Evolutionary conservation across 306 rosid genomes (phyloP).

Genomic region (Clitoria ternatea): DNA sequence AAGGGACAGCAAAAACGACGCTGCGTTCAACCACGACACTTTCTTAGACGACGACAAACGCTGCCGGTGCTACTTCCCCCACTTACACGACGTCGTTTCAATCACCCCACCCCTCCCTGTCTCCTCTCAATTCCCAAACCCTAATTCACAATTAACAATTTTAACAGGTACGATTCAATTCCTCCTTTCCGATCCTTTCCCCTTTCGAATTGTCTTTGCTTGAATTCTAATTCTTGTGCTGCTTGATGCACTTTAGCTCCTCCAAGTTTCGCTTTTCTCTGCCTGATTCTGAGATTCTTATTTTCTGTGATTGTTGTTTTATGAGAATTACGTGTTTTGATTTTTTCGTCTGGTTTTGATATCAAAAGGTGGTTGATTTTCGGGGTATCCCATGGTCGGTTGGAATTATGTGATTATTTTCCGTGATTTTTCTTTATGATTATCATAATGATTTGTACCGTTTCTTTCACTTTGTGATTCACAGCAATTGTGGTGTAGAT

Average conservation of each 20-base stretch:
- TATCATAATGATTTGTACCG: not conserved
- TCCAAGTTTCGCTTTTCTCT: not conserved
- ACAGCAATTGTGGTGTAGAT: not conserved
- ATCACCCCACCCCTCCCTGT: constrained; percentile 5
- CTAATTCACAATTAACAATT: not conserved
- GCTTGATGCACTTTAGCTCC: not conserved
- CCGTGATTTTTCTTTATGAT: not conserved
- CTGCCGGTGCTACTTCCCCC: constrained; percentile 10
- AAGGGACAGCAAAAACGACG: constrained; percentile 28
- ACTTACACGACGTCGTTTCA: not conserved
- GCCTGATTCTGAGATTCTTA: not conserved
- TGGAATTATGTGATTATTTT: not conserved
- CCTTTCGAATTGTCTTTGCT: not conserved
- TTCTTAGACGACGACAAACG: constrained; percentile 31
- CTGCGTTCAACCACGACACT: not conserved
- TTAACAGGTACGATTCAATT: constrained; percentile 12
- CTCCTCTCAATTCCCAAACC: not conserved
- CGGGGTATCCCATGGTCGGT: not conserved
- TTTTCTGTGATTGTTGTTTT: not conserved
- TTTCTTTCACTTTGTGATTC: not conserved
- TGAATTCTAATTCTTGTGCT: constrained; percentile 14
- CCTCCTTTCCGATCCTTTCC: constrained; percentile 3
- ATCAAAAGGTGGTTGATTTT: not conserved
- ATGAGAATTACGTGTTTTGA: not conserved
- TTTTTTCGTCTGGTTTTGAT: not conserved